Evolutionary conservation across 2,329 filamentous ascomycete species (phyloP).

Genomic region (Taxawa tesnikishii): DNA sequence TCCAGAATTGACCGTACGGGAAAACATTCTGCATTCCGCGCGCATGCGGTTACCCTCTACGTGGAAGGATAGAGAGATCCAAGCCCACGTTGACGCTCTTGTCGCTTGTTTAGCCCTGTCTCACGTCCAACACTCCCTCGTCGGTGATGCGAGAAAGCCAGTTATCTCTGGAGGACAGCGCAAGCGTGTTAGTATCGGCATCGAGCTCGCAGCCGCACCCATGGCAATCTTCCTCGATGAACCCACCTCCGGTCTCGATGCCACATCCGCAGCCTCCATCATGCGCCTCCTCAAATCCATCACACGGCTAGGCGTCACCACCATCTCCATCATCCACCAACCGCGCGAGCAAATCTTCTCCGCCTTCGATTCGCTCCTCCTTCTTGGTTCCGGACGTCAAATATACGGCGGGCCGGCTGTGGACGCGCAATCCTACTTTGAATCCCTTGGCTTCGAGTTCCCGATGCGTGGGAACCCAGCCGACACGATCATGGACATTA

Average conservation of each 20-base stretch:
- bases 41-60: slow-evolving; percentile 39
- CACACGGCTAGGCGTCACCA: slow-evolving; percentile 42
- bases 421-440: slow-evolving; percentile 37
- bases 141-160: slow-evolving; percentile 39
- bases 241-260: no score
- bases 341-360: slow-evolving; percentile 47
- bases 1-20: slow-evolving; percentile 47
- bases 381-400: slow-evolving; percentile 42
- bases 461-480: slow-evolving; percentile 38
- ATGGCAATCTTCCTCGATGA: slow-evolving; percentile 30
- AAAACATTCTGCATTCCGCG: slow-evolving; percentile 50
- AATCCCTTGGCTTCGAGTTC: slow-evolving; percentile 40
- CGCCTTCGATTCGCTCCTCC: slow-evolving; percentile 42
- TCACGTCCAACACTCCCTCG: slow-evolving; percentile 39
- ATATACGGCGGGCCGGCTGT: slow-evolving; percentile 41
- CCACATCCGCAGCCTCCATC: slow-evolving; percentile 42
- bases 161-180: slow-evolving; percentile 46
- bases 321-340: slow-evolving; percentile 49
- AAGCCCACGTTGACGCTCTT: slow-evolving; percentile 43
- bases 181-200: slow-evolving; percentile 46
- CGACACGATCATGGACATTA: slow-evolving; percentile 49
- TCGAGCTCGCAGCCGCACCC: slow-evolving; percentile 45
- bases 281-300: slow-evolving; percentile 43
- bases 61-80: slow-evolving; percentile 38
- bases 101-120: slow-evolving; percentile 41